phyloP scores from a whole-genome alignment of 345 rosid genomes.

The Linum tenue region DNA sequence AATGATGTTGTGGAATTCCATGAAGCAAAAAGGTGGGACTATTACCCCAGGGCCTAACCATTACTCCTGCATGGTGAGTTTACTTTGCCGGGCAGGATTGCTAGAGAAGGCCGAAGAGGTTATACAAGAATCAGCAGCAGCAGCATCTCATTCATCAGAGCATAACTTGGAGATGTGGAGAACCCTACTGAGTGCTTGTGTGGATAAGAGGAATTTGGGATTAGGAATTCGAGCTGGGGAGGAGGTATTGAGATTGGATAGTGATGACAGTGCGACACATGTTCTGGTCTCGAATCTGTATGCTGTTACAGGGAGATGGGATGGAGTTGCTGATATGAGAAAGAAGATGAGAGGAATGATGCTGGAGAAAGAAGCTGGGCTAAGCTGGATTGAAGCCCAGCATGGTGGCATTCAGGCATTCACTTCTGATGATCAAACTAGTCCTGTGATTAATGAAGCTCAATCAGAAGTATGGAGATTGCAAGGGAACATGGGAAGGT shows the following conservation, averaged over 20 bases:
- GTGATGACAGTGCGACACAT: conserved; percentile 53
- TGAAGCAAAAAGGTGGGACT: conserved; percentile 33
- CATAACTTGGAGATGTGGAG: conserved; percentile 56
- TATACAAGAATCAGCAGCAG: conserved; percentile 24
- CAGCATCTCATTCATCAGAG: conserved; percentile 21
- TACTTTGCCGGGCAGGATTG: conserved; percentile 70
- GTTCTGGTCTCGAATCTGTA: conserved; percentile 63
- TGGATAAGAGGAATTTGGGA: conserved; percentile 35
- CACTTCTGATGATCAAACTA: conserved; percentile 54
- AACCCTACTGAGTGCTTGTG: conserved; percentile 67
- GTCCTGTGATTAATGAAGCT: conserved; percentile 27
- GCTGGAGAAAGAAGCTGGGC: conserved; percentile 56
- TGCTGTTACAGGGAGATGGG: conserved; percentile 65
- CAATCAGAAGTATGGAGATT: conserved; percentile 37
- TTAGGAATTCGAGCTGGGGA: conserved; percentile 58
- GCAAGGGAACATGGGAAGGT: conserved; percentile 38
- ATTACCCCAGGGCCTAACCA: conserved; percentile 56
- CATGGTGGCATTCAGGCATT: conserved; percentile 36
- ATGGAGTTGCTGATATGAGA: conserved; percentile 48
- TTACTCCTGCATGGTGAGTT: conserved; percentile 71
- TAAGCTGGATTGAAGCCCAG: conserved; percentile 73
- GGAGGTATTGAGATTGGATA: conserved; percentile 40
- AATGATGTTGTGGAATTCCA: conserved; percentile 51
- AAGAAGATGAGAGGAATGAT: conserved; percentile 48
- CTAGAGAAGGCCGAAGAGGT: conserved; percentile 50